Conservation (phyloP, 2,329 filamentous ascomycete species). For the Botrytis cinerea region DNA sequence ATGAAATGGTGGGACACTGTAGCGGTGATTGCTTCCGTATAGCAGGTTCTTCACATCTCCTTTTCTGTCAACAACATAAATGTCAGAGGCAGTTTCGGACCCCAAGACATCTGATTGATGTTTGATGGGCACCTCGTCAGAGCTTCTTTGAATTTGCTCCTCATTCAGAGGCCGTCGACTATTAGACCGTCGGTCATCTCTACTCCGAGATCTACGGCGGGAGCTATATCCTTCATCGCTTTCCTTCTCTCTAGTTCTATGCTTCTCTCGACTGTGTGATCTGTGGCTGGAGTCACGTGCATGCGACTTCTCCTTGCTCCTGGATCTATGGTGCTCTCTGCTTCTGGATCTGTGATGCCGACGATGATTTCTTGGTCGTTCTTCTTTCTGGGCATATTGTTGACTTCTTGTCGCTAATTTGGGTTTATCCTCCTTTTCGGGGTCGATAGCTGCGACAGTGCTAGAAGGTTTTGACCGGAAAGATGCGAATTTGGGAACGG, state of each 20-base stretch:
- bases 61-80: slow-evolving; percentile 68
- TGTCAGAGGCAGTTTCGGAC: slow-evolving; percentile 30
- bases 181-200: slow-evolving; percentile 22
- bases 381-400: slow-evolving; percentile 11
- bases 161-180: not conserved
- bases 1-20: slow-evolving; percentile 69
- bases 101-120: slow-evolving; percentile 10
- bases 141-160: not conserved
- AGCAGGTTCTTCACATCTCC: slow-evolving; percentile 75
- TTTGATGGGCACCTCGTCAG: slow-evolving; percentile 13
- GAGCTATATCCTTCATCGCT: slow-evolving; percentile 27
- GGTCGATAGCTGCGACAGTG: slow-evolving; percentile 21
- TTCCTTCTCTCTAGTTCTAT: slow-evolving; percentile 25
- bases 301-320: slow-evolving; percentile 10
- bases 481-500: slow-evolving; percentile 71
- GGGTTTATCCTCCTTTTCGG: slow-evolving; percentile 27
- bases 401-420: slow-evolving; percentile 23
- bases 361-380: slow-evolving; percentile 12
- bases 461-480: slow-evolving; percentile 58
- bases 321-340: slow-evolving; percentile 14
- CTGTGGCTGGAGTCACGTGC: slow-evolving; percentile 11
- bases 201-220: slow-evolving; percentile 4
- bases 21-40: slow-evolving; percentile 74
- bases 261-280: slow-evolving; percentile 22
- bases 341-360: slow-evolving; percentile 21